Percentiles rank a stretch among this genome's conserved stretches.
These are phyloP conservation scores for Daldinia sp. DNA, from an alignment of 2,329 filamentous ascomycete genomes.

Conservation along the genomic window DNA sequence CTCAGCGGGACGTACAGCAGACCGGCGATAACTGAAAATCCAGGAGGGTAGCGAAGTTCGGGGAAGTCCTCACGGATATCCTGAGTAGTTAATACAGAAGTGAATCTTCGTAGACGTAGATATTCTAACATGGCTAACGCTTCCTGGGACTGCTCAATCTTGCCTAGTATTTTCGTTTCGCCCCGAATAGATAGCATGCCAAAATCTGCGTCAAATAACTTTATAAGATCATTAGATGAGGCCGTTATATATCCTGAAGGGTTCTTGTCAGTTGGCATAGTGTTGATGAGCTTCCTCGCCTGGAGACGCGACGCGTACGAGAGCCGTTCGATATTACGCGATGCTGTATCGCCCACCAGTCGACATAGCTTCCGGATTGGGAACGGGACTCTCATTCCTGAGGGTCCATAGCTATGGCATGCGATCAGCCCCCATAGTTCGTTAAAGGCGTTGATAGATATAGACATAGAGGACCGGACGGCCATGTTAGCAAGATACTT, in stretches of 20 bases:
- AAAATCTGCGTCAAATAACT: slow-evolving; percentile 86
- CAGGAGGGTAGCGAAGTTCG: slow-evolving; percentile 80
- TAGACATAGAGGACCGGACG: slow-evolving; percentile 93
- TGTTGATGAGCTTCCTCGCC: slow-evolving; percentile 88
- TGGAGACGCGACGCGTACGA: slow-evolving; percentile 87
- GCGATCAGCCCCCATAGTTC: slow-evolving; percentile 90
- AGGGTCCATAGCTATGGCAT: slow-evolving; percentile 80
- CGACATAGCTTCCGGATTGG: slow-evolving; percentile 93
- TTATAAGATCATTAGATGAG: slow-evolving; percentile 84
- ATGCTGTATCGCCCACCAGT: slow-evolving; percentile 84
- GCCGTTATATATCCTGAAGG: slow-evolving; percentile 91
- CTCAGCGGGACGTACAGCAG: slow-evolving; percentile 84
- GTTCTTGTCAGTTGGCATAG: slow-evolving; percentile 79
- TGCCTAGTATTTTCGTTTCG: slow-evolving; percentile 87
- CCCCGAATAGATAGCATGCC: slow-evolving; percentile 83
- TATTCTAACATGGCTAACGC: slow-evolving; percentile 86
- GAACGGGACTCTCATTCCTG: slow-evolving; percentile 90
- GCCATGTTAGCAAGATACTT: slow-evolving; percentile 91
- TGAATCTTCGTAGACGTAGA: slow-evolving; percentile 76
- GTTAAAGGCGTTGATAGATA: slow-evolving; percentile 86
- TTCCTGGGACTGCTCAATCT: slow-evolving; percentile 79
- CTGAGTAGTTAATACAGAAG: slow-evolving; percentile 78
- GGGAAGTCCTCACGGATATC: slow-evolving; percentile 81
- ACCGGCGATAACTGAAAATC: slow-evolving; percentile 80
- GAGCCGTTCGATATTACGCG: slow-evolving; percentile 84